Evolutionary conservation across 2,329 filamentous ascomycete genomes (phyloP).

Genomic region (Penicillium palitans): DNA sequence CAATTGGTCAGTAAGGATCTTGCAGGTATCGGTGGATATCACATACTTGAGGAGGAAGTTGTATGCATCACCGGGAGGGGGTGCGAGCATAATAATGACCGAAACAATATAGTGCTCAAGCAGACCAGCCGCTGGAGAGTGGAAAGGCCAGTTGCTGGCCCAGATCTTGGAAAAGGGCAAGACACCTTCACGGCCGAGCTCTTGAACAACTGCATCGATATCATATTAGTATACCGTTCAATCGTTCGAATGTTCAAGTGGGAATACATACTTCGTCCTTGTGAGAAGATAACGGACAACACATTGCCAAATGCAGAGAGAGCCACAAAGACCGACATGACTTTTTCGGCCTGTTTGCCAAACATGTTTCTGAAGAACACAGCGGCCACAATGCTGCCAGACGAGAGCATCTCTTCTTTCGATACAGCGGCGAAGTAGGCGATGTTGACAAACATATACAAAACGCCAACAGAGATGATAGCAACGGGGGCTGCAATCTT

Average conservation of each 20-base stretch:
- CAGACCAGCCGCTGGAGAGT: conserved; percentile 58
- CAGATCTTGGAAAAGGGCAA: conserved; percentile 66
- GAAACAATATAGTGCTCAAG: conserved; percentile 68
- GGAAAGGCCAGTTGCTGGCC: conserved; percentile 68
- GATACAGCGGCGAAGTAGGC: conserved; percentile 62
- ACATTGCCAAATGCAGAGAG: conserved; percentile 63
- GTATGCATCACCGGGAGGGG: conserved; percentile 67
- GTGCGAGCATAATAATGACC: conserved; percentile 64
- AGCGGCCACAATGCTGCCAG: conserved; percentile 57
- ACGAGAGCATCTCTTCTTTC: conserved; percentile 55
- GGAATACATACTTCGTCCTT: conserved; percentile 39
- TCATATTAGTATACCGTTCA: conserved; percentile 6
- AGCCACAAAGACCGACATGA: conserved; percentile 62
- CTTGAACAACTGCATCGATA: conserved; percentile 43
- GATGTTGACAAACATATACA: conserved; percentile 60
- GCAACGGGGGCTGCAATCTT: conserved; percentile 58
- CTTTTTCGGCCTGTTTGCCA: conserved; percentile 54
- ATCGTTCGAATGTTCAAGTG: not conserved
- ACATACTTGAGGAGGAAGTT: conserved; percentile 56
- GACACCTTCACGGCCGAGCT: conserved; percentile 69
- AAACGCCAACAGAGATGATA: conserved; percentile 54
- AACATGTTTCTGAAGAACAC: conserved; percentile 63
- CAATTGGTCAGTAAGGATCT: conserved; percentile 1
- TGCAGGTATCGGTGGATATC: not conserved
- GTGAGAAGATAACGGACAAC: conserved; percentile 56